These are phyloP conservation scores for Nissolia schottii DNA, from an alignment of 306 rosid genomes.

Conservation along the genomic window DNA sequence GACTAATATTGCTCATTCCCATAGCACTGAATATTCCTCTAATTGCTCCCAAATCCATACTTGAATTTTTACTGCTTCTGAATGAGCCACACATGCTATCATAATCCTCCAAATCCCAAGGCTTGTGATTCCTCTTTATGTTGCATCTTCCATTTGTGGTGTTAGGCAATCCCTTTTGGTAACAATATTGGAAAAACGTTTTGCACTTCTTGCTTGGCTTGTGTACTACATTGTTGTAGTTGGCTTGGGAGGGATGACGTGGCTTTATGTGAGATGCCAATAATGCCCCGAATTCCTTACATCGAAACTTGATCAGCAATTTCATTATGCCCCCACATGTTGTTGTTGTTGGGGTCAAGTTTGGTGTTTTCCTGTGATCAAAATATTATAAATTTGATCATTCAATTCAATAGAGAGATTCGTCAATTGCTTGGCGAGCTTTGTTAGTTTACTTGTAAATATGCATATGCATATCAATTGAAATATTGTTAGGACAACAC, in stretches of 20 bases:
- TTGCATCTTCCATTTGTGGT: slow-evolving; percentile 13
- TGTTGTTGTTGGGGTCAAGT: neutral
- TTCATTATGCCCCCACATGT: slow-evolving; percentile 38
- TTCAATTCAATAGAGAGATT: neutral
- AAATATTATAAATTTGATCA: neutral
- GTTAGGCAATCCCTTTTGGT: slow-evolving; percentile 6
- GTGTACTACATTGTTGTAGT: neutral
- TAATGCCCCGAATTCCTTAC: slow-evolving; percentile 32
- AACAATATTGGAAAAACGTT: slow-evolving; percentile 17
- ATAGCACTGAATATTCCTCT: slow-evolving; percentile 40
- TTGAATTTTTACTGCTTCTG: slow-evolving; percentile 13
- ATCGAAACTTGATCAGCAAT: slow-evolving; percentile 40
- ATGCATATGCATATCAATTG: neutral
- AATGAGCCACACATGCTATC: neutral
- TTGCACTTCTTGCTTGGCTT: slow-evolving; percentile 16
- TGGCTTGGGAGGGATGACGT: neutral
- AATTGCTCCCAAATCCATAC: slow-evolving; percentile 34
- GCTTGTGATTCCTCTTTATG: neutral
- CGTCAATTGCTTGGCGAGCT: neutral
- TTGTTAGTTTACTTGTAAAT: neutral
- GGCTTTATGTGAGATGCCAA: slow-evolving; percentile 39
- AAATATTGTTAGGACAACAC: neutral
- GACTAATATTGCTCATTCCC: slow-evolving; percentile 20
- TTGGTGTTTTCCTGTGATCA: slow-evolving; percentile 29
- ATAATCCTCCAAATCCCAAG: slow-evolving; percentile 7